Evolutionary conservation across 83 land plant genomes (phyloP).

Genomic region (Diphasiastrum complanatum): DNA sequence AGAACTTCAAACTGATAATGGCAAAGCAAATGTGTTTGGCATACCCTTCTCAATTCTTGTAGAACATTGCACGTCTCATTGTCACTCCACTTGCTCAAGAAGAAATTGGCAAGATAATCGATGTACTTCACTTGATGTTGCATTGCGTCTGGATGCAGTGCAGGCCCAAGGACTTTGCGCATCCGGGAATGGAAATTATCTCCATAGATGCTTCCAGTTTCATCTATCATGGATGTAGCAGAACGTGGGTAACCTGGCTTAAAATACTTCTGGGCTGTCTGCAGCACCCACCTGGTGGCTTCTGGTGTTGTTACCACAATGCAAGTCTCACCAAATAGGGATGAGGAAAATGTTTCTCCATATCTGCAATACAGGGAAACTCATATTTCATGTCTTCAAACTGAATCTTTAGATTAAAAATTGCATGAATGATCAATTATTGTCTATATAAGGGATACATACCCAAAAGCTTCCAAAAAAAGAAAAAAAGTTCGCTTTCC

Average conservation of each 20-base stretch:
- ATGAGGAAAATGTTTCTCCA: too few species aligned
- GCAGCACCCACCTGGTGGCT: constrained; percentile 13
- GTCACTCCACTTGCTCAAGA: neutral
- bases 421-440: neutral
- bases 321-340: constrained; percentile 12
- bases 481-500: constrained; percentile 1
- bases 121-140: neutral
- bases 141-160: constrained; percentile 2
- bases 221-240: constrained; percentile 1
- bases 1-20: too few species aligned
- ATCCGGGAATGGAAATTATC: neutral
- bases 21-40: too few species aligned
- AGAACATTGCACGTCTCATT: neutral
- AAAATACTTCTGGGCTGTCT: constrained; percentile 5
- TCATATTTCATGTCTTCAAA: neutral
- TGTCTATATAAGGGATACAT: neutral
- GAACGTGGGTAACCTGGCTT: constrained; percentile 10
- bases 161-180: neutral
- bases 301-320: constrained; percentile 8
- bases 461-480: too few species aligned
- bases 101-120: neutral
- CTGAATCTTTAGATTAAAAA: neutral
- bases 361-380: neutral
- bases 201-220: neutral
- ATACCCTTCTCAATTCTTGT: constrained; percentile 4